These are phyloP conservation scores for Chernovozyma aurita DNA, from an alignment of 1,139 yeast genomes.

Conservation along the genomic window DNA sequence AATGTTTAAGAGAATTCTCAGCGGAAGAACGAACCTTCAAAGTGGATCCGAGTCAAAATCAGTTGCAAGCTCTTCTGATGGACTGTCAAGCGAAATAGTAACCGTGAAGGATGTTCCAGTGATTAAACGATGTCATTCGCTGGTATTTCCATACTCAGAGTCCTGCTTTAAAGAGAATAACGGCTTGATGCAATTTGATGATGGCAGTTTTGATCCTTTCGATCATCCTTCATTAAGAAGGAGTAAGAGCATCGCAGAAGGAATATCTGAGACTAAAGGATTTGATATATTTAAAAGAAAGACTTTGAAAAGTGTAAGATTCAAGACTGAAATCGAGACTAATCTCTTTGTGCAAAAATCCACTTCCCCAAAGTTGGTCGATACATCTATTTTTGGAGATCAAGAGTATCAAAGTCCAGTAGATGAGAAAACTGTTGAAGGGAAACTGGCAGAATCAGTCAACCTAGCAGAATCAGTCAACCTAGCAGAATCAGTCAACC, in stretches of 20 bases:
- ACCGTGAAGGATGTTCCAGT: neutral
- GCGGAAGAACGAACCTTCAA: neutral
- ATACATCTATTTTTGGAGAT: neutral
- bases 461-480: too few relatives aligned
- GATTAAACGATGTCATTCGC: conserved; percentile 6
- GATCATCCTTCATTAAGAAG: conserved; percentile 3
- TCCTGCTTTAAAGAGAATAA: neutral
- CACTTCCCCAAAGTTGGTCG: neutral
- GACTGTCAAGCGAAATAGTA: conserved; percentile 4
- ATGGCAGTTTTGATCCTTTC: conserved; percentile 7
- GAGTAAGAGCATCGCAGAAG: conserved; percentile 6
- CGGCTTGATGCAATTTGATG: conserved; percentile 1
- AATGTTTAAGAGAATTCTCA: neutral
- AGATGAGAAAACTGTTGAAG: neutral
- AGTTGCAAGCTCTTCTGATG: neutral
- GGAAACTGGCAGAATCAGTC: too few relatives aligned
- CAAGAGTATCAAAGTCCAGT: neutral
- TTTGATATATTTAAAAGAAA: neutral
- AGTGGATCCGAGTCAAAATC: neutral
- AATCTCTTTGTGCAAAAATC: neutral
- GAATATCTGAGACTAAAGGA: neutral
- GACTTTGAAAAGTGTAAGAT: neutral
- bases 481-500: too few relatives aligned
- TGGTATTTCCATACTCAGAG: conserved; percentile 3
- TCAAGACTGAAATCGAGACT: neutral